These are phyloP conservation scores for Didymella exigua DNA, from an alignment of 2,329 filamentous ascomycete genomes.

Conservation along the genomic window DNA sequence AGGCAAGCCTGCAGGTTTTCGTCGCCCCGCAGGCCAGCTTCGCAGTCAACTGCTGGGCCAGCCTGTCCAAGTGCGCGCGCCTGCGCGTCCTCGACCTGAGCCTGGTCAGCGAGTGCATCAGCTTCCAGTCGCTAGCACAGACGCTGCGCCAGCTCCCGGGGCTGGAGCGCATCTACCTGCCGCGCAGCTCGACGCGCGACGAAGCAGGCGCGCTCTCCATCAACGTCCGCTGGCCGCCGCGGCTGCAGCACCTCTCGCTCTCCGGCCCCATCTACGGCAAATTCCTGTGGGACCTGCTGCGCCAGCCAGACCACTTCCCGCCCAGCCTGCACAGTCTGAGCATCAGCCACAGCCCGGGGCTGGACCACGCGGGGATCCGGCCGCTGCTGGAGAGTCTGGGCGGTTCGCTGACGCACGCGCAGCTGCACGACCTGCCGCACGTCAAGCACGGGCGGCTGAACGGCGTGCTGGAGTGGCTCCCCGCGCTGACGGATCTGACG, in stretches of 20 bases:
- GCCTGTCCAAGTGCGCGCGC: conserved; percentile 60
- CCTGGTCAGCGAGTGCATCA: conserved; percentile 58
- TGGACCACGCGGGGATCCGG: conserved; percentile 45
- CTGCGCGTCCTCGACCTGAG: conserved; percentile 59
- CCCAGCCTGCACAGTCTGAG: conserved; percentile 35
- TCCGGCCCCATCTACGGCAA: conserved; percentile 52
- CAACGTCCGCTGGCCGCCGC: conserved; percentile 52
- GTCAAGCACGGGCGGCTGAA: conserved; percentile 50
- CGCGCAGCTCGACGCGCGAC: conserved; percentile 46
- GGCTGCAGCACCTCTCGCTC: conserved; percentile 49
- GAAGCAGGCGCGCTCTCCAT: conserved; percentile 22
- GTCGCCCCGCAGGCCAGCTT: conserved; percentile 64
- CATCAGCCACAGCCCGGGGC: conserved; percentile 52
- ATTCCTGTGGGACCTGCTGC: conserved; percentile 50
- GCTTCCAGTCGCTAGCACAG: conserved; percentile 56
- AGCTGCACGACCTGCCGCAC: conserved; percentile 50
- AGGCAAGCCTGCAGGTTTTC: conserved; percentile 59
- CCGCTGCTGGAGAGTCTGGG: conserved; percentile 46
- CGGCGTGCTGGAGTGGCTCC: conserved; percentile 49
- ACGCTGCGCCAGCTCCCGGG: conserved; percentile 55
- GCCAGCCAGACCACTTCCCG: conserved; percentile 39
- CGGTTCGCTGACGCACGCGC: conserved; percentile 43
- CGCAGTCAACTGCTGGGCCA: conserved; percentile 61
- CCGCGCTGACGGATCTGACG: conserved; percentile 48
- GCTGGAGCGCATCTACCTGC: conserved; percentile 55